Percentiles rank a stretch among this genome's conserved stretches.
Evolutionary conservation across 257 asterid genomes (phyloP).

Genomic region (Capsicum rhomboideum): DNA sequence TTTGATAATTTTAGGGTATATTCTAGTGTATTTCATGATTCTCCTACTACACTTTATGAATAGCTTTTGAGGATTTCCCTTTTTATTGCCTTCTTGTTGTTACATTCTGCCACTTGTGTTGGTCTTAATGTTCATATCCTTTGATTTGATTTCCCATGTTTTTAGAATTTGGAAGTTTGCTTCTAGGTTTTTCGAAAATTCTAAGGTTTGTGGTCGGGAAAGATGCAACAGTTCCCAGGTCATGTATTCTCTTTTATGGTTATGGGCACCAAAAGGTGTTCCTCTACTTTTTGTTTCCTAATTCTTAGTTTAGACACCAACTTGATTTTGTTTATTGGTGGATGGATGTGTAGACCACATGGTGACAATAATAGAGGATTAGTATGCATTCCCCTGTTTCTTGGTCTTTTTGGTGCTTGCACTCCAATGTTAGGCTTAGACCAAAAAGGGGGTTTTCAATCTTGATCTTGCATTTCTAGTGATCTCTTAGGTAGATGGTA

Average conservation of each 20-base stretch:
- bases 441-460: background rate
- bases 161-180: no score
- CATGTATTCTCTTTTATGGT: background rate
- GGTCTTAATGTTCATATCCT: no score
- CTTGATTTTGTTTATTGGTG: background rate
- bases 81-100: no score
- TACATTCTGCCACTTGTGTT: no score
- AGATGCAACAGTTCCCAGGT: background rate
- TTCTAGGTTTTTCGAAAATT: no score
- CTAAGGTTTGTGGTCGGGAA: background rate
- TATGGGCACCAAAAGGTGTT: background rate
- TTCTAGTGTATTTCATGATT: no score
- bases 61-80: no score
- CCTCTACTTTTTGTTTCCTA: background rate
- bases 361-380: background rate
- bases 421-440: background rate
- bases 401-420: no score
- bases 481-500: background rate
- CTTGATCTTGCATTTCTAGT: background rate
- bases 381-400: background rate
- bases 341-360: background rate
- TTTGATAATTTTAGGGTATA: no score
- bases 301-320: no score
- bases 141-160: no score
- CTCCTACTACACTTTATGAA: no score